phyloP scores from a whole-genome alignment of 768 basidiomycete species.

The Kondoa malvinella region DNA sequence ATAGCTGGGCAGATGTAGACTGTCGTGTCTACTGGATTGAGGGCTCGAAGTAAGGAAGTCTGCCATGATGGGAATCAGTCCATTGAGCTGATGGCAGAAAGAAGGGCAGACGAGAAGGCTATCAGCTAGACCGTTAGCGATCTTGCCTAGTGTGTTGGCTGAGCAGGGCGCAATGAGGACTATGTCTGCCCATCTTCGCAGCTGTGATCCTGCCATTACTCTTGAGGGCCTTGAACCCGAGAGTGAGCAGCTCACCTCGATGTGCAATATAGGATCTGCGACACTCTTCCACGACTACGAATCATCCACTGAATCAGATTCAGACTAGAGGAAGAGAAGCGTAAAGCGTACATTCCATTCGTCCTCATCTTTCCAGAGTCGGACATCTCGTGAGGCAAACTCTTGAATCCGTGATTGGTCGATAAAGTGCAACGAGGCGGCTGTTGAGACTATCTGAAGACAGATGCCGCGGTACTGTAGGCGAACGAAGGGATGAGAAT shows the following conservation, averaged over 20 bases:
- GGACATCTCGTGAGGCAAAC: conserved; percentile 29
- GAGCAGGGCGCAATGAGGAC: conserved; percentile 91
- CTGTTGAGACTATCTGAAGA: conserved; percentile 69
- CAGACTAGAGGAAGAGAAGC: conserved; percentile 27
- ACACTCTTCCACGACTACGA: conserved; percentile 52
- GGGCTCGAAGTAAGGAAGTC: conserved; percentile 57
- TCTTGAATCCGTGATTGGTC: conserved; percentile 39
- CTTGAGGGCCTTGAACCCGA: neutral
- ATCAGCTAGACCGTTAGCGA: conserved; percentile 73
- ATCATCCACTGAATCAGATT: neutral
- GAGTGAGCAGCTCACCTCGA: conserved; percentile 50
- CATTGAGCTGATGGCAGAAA: neutral
- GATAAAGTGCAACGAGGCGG: conserved; percentile 62
- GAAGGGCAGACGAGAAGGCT: conserved; percentile 53
- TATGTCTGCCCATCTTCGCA: conserved; percentile 69
- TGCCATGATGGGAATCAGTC: conserved; percentile 37
- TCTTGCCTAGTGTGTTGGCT: conserved; percentile 89
- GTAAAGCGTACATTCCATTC: conserved; percentile 65
- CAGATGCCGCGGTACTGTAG: conserved; percentile 58
- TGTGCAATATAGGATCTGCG: conserved; percentile 86
- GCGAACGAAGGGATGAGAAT: neutral
- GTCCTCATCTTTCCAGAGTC: conserved; percentile 76
- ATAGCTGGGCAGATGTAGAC: conserved; percentile 91
- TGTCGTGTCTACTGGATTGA: conserved; percentile 56
- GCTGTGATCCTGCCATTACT: conserved; percentile 24